Percentiles rank a stretch among this genome's conserved stretches.
Conservation (phyloP, 176 grass and related monocot species). For the Avena insularis region DNA sequence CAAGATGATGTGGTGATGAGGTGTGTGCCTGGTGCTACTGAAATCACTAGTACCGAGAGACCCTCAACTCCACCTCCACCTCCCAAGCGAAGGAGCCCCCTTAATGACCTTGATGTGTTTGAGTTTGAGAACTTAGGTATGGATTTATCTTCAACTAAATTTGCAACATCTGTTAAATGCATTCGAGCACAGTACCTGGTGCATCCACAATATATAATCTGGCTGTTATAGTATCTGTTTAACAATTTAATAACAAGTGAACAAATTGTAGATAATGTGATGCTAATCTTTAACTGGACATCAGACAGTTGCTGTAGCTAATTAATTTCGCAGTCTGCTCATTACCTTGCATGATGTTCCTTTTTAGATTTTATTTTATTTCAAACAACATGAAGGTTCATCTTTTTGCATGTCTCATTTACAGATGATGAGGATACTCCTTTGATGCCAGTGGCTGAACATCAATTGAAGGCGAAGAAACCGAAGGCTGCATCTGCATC, state of each 20-base stretch:
- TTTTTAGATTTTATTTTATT: neutral
- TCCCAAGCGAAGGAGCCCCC: neutral
- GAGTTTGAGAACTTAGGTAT: constrained; percentile 49
- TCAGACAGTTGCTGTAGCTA: neutral
- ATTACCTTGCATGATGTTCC: neutral
- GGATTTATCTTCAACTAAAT: constrained; percentile 18
- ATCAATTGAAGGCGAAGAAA: constrained; percentile 37
- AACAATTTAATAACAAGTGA: neutral
- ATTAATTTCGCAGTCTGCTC: neutral
- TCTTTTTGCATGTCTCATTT: constrained; percentile 38
- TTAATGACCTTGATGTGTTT: constrained; percentile 23
- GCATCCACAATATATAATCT: neutral
- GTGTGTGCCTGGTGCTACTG: neutral
- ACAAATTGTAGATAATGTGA: neutral
- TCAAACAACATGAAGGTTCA: constrained; percentile 2
- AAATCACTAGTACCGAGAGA: constrained; percentile 24
- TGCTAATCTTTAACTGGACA: neutral
- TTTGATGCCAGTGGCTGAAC: constrained; percentile 45
- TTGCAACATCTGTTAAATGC: neutral
- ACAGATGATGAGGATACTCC: constrained; percentile 59
- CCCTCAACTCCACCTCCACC: constrained; percentile 47
- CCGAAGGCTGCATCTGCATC: constrained; percentile 45
- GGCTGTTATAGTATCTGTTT: neutral
- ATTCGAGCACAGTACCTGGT: neutral
- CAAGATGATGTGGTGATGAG: constrained; percentile 14